Base-by-base conservation (phyloP, 768 basidiomycete species). In the Pleurotus platypus region DNA sequence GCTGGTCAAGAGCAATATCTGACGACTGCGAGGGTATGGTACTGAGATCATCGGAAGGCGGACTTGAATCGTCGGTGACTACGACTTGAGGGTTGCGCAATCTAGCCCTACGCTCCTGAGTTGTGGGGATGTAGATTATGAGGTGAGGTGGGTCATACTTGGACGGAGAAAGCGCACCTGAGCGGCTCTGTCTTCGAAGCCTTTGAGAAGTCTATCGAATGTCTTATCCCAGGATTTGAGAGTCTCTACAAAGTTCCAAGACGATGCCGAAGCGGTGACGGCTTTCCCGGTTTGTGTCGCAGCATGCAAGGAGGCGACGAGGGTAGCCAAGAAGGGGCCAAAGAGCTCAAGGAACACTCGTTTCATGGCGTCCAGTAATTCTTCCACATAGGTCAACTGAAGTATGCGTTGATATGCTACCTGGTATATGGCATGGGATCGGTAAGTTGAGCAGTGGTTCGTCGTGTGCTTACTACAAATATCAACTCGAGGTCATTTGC, bases 351-450 rank as follows among this genome's bases (percentile, higher is more conserved):
- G 75, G 67, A 98, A 99, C 46, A 96, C 78, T 0, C 84, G 75
- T 66, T 93, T 94, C 64, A 95, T 79, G 4, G 90, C 83, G 11
- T 74, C 73, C 22, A 99, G 79, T 16, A 99, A 85, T 45, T 93
- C 90, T 0, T 95, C 92, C 56, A 97, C 89, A 67, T 98, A 98
- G 7, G 94, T 87, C 38, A 99, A 80, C 59, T 96, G 94, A 15
- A 99, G 80, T 58, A 99, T 93, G 57, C 95, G 90, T 67, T 97
- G 94, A 75, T 97, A 98, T 39, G 94, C 93, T 55, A 96, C 94
- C 94, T 96, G 64, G 43, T 16, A 35, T 12, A 20, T 42, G 54
- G 24, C 24, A 59, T 16, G 20, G 46, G 58, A 57, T 56, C 59
- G 54, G 12, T 20, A 53, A 26, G 35, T 51, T 49, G 56, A 39